A percentile compares a stretch with the other conserved stretches of the same genome.
phyloP scores from a whole-genome alignment of 306 rosid genomes.

The Quillaja saponaria region DNA sequence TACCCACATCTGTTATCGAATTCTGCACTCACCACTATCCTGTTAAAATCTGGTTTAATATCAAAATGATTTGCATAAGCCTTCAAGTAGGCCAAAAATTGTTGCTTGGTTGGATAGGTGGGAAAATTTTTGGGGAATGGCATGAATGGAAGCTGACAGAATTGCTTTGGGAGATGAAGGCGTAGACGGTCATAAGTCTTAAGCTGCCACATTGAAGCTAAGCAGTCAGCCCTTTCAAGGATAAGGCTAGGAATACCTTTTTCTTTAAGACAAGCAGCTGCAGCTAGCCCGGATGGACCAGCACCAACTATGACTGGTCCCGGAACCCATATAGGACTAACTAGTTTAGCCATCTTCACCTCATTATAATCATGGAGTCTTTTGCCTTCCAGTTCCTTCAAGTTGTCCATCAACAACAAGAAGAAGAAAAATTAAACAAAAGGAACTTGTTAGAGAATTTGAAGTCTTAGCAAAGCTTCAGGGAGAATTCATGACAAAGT shows the following conservation, averaged over 20 bases:
- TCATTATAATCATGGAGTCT: conserved; percentile 48
- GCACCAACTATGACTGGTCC: conserved; percentile 91
- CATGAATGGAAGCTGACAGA: conserved; percentile 74
- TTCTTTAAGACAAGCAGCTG: conserved; percentile 81
- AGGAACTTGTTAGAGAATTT: conserved; percentile 8
- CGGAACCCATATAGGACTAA: conserved; percentile 27
- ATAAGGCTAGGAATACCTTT: conserved; percentile 66
- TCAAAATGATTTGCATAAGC: conserved; percentile 58
- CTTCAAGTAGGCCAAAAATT: conserved; percentile 59
- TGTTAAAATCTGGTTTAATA: conserved; percentile 54
- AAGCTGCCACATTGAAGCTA: conserved; percentile 87
- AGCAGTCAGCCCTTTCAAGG: conserved; percentile 68
- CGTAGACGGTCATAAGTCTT: conserved; percentile 85
- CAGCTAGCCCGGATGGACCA: conserved; percentile 94
- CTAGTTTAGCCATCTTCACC: conserved; percentile 26
- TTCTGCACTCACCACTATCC: conserved; percentile 53
- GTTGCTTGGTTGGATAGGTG: conserved; percentile 79
- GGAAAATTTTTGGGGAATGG: conserved; percentile 81
- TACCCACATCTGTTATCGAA: conserved; percentile 39
- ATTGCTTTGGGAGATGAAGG: conserved; percentile 90
- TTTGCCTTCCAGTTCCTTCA: conserved; percentile 75
- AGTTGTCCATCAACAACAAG: conserved; percentile 49
- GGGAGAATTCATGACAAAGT: conserved; percentile 5
- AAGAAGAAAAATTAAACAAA: background rate
- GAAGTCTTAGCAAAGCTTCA: conserved; percentile 4